Evolutionary conservation across 2,329 filamentous ascomycete species (phyloP).

Genomic region (Chrysosporium keratinophilum): DNA sequence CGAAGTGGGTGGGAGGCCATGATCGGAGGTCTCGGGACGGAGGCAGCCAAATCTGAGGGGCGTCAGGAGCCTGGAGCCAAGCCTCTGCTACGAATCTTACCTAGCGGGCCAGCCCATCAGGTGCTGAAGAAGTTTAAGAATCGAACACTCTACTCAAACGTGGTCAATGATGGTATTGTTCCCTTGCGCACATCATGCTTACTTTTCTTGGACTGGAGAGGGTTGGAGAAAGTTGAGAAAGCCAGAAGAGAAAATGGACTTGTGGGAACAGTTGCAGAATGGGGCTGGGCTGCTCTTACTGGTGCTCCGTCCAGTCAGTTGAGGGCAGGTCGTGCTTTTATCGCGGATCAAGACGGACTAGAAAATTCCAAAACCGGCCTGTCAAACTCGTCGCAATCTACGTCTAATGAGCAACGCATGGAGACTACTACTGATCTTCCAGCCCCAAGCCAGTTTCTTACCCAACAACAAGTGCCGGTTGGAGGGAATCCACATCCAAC

Average conservation of each 20-base stretch:
- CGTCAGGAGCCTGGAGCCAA: conserved; percentile 70
- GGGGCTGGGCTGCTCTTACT: conserved; percentile 89
- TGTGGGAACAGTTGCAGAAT: conserved; percentile 83
- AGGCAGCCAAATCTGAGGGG: conserved; percentile 42
- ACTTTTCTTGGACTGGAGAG: conserved; percentile 95
- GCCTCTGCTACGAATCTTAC: conserved; percentile 75
- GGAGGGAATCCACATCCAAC: neutral
- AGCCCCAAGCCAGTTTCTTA: conserved; percentile 18
- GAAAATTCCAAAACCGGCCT: conserved; percentile 8
- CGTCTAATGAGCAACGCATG: conserved; percentile 3
- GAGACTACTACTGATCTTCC: conserved; percentile 10
- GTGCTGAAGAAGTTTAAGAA: conserved; percentile 82
- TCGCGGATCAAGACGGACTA: conserved; percentile 2
- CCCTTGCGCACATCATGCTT: conserved; percentile 89
- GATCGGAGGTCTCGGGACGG: conserved; percentile 65
- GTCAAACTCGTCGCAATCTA: neutral
- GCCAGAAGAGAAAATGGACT: conserved; percentile 82
- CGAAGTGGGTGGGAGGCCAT: conserved; percentile 81
- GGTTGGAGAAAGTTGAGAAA: conserved; percentile 85
- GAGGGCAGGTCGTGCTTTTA: conserved; percentile 17
- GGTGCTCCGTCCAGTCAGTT: conserved; percentile 49
- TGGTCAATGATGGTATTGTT: conserved; percentile 95
- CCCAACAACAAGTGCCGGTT: neutral
- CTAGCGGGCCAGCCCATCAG: conserved; percentile 79
- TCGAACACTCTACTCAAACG: conserved; percentile 87